Conservation (phyloP, 2,329 filamentous ascomycete species). For the Hypoxylon sp. region DNA sequence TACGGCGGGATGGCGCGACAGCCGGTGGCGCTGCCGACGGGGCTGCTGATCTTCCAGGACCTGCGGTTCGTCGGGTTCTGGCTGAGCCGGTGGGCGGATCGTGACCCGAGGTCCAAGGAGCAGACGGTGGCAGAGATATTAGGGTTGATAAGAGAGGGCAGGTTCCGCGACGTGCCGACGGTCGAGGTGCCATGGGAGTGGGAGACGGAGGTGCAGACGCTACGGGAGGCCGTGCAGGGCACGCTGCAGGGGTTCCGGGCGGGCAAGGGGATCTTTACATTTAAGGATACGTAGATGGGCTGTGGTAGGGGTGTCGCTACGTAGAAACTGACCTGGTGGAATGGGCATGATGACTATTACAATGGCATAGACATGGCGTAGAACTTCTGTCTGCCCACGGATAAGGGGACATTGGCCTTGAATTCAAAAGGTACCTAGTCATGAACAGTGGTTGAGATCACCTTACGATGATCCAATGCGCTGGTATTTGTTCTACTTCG, state of each 20-base stretch:
- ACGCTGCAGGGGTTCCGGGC: constrained; percentile 85
- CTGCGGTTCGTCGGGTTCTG: constrained; percentile 92
- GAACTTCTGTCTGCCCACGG: background rate
- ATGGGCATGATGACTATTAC: constrained; percentile 2
- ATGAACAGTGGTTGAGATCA: background rate
- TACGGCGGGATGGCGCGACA: constrained; percentile 96
- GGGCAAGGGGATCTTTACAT: constrained; percentile 92
- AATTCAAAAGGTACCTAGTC: background rate
- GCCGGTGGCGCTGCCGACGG: constrained; percentile 83
- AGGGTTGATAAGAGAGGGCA: constrained; percentile 76
- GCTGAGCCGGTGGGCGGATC: constrained; percentile 89
- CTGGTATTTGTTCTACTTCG: constrained; percentile 17
- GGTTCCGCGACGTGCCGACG: constrained; percentile 87
- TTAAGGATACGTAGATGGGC: constrained; percentile 65
- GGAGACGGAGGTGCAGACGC: constrained; percentile 76
- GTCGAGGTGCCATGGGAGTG: constrained; percentile 85
- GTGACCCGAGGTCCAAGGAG: constrained; percentile 77
- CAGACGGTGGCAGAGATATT: constrained; percentile 88
- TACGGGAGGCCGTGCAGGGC: constrained; percentile 81
- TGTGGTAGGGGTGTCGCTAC: background rate
- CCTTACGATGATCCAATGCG: background rate
- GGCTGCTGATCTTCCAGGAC: constrained; percentile 92
- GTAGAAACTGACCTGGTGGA: too few relatives aligned
- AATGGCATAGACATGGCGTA: background rate
- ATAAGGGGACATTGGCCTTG: background rate